Percentiles rank a stretch among this genome's conserved stretches.
Evolutionary conservation across 2,329 filamentous ascomycete genomes (phyloP).

Genomic region (Aspergillus pseudoterreus): DNA sequence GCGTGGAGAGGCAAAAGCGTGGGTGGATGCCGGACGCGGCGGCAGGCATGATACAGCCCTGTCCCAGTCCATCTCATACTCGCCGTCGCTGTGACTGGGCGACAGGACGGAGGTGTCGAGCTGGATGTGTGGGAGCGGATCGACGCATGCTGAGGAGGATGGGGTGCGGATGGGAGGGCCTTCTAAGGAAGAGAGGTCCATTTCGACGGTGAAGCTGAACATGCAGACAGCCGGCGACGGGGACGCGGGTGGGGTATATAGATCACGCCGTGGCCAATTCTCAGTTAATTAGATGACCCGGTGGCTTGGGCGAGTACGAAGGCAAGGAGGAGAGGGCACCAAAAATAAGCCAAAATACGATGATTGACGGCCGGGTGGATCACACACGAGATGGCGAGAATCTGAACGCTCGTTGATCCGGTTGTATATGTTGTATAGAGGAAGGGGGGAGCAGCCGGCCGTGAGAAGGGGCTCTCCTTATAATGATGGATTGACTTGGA

Average conservation of each 20-base stretch:
- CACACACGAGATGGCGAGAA: background rate
- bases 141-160: background rate
- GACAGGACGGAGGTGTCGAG: constrained; percentile 8
- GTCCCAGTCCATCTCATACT: background rate
- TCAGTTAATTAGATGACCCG: background rate
- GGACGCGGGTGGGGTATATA: background rate
- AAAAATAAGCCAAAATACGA: constrained; percentile 18
- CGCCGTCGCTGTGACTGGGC: background rate
- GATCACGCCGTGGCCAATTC: background rate
- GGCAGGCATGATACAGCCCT: constrained; percentile 4
- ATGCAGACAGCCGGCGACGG: background rate
- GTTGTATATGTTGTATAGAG: background rate
- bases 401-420: background rate
- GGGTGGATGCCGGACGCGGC: constrained; percentile 16
- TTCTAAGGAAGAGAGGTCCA: constrained; percentile 36
- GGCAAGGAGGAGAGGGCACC: constrained; percentile 6
- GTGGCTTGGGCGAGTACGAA: constrained; percentile 12
- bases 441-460: background rate
- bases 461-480: background rate
- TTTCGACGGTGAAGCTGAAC: constrained; percentile 2
- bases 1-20: constrained; percentile 3
- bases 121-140: constrained; percentile 11
- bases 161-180: constrained; percentile 27
- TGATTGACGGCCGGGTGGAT: constrained; percentile 10
- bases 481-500: background rate